Conservation (phyloP, 1,284 basidiomycete species). For the Ustilago lituana region DNA sequence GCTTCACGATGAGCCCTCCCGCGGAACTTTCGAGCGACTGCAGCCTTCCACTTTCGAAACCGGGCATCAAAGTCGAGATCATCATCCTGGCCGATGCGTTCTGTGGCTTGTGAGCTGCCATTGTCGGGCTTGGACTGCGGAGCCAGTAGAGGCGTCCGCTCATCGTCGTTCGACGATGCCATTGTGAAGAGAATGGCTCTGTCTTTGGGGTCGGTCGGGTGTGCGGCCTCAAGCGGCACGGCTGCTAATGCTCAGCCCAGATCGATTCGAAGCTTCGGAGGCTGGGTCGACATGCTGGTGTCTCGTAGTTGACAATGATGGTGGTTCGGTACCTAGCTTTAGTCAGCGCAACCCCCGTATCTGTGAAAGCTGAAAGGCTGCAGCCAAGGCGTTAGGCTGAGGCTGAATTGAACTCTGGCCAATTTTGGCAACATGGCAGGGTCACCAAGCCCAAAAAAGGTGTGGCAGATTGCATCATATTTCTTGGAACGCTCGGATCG, state of each 20-base stretch:
- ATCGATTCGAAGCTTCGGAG: conserved; percentile 1
- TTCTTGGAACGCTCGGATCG: conserved; percentile 11
- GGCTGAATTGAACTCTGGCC: no score
- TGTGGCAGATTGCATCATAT: conserved; percentile 9
- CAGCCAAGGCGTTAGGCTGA: no score
- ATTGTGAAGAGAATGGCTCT: not conserved
- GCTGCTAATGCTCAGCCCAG: conserved; percentile 15
- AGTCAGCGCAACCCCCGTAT: no score
- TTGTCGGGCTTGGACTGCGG: conserved; percentile 4
- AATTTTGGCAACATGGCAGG: no score
- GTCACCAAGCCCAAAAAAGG: not conserved
- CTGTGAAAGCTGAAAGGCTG: no score
- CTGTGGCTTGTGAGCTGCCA: not conserved
- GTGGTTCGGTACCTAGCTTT: no score
- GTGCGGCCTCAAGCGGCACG: not conserved
- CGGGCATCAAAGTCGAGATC: conserved; percentile 55
- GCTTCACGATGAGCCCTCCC: conserved; percentile 14
- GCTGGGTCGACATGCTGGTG: conserved; percentile 7
- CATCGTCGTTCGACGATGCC: conserved; percentile 13
- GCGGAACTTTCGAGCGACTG: conserved; percentile 49
- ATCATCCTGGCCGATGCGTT: conserved; percentile 19
- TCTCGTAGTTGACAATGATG: not conserved
- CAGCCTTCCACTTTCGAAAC: conserved; percentile 51
- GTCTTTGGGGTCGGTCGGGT: not conserved
- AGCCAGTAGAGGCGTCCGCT: conserved; percentile 31